These are phyloP conservation scores for Fusarium albidum DNA, from an alignment of 2,329 filamentous ascomycete species.

Conservation along the genomic window DNA sequence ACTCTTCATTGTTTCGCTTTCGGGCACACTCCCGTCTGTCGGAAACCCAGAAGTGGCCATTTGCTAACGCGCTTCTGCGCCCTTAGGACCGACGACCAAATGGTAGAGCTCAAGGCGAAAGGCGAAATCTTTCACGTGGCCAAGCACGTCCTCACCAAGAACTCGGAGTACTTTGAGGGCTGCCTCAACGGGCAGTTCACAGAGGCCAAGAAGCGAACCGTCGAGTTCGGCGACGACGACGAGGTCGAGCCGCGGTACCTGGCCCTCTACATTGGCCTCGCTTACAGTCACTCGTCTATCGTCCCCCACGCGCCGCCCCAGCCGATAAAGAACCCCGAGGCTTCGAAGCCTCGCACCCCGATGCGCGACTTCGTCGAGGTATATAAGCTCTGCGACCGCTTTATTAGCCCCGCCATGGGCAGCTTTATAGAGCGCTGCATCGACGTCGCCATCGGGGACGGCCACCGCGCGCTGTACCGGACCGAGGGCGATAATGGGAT, in stretches of 20 bases:
- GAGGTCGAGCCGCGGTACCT: conserved; percentile 46
- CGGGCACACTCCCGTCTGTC: too few species aligned
- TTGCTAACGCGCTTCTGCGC: conserved; percentile 10
- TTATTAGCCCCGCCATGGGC: conserved; percentile 43
- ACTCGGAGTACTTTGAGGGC: conserved; percentile 47
- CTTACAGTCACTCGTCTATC: conserved; percentile 46
- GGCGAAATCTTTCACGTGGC: conserved; percentile 43
- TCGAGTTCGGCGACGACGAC: conserved; percentile 43
- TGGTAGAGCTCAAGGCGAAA: conserved; percentile 41
- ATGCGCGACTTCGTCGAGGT: conserved; percentile 47
- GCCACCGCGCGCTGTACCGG: conserved; percentile 45
- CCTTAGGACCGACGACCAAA: conserved; percentile 41
- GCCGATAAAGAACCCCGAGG: conserved; percentile 38
- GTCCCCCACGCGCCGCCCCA: conserved; percentile 40
- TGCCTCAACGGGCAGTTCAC: conserved; percentile 40
- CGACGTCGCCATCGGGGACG: conserved; percentile 41
- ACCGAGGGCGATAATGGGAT: conserved; percentile 36
- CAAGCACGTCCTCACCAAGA: conserved; percentile 41
- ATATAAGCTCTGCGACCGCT: conserved; percentile 48
- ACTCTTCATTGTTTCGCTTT: not conserved
- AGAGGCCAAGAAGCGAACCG: conserved; percentile 39
- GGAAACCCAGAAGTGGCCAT: too few species aligned
- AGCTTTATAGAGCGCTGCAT: conserved; percentile 43
- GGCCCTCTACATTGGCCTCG: conserved; percentile 46
- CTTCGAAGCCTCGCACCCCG: conserved; percentile 36